phyloP scores from a whole-genome alignment of 176 grass and related monocot species.

The Oryza rufipogon region DNA sequence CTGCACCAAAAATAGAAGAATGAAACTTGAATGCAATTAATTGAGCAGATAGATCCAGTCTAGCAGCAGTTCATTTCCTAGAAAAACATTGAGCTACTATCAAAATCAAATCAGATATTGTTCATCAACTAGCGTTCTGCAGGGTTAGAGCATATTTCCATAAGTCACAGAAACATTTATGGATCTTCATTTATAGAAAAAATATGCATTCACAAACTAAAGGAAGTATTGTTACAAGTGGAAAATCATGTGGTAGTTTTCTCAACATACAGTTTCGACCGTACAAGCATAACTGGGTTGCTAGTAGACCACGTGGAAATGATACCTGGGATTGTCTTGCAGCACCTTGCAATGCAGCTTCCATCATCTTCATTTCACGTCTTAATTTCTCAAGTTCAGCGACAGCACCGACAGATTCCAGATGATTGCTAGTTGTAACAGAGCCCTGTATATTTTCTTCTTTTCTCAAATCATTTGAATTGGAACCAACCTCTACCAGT shows the following conservation, averaged over 20 bases:
- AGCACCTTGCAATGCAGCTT: slow-evolving; percentile 98
- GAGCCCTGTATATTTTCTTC: slow-evolving; percentile 49
- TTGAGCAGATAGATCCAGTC: background rate
- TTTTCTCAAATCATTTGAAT: slow-evolving; percentile 41
- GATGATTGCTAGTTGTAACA: slow-evolving; percentile 44
- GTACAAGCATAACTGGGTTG: slow-evolving; percentile 20
- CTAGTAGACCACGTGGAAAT: slow-evolving; percentile 25
- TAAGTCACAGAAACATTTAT: slow-evolving; percentile 21
- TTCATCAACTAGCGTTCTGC: background rate
- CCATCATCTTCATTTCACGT: slow-evolving; percentile 97
- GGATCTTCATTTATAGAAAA: slow-evolving; percentile 29
- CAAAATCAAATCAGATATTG: slow-evolving; percentile 15
- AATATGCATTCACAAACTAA: slow-evolving; percentile 26
- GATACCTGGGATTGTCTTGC: slow-evolving; percentile 98
- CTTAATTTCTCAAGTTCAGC: slow-evolving; percentile 79
- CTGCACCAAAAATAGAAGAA: background rate
- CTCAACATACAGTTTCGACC: slow-evolving; percentile 1
- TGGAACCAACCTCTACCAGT: slow-evolving; percentile 39
- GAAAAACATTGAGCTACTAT: background rate
- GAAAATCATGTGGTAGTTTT: slow-evolving; percentile 33
- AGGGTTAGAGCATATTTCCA: background rate
- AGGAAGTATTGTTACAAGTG: slow-evolving; percentile 25
- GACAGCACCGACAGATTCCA: slow-evolving; percentile 43
- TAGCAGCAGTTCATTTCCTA: background rate
- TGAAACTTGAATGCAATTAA: background rate